Conservation (phyloP, 441 rosid genomes). For the Dalechampia spathulata region DNA sequence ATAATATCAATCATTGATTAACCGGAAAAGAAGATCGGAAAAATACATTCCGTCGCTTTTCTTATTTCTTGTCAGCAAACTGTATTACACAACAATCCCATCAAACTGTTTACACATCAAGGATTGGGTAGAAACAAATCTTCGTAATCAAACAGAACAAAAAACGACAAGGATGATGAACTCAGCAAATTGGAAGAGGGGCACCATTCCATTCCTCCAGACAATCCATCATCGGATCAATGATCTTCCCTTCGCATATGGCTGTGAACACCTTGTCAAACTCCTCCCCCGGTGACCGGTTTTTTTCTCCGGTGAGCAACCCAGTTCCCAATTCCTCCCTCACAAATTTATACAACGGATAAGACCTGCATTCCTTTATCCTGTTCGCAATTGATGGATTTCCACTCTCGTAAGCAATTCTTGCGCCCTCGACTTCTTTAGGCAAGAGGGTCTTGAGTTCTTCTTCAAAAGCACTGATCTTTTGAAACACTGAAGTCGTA, state of each 20-base stretch:
- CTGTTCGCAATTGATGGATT: slow-evolving; percentile 38
- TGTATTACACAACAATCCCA: too few relatives aligned
- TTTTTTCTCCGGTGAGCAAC: slow-evolving; percentile 55
- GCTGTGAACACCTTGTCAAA: slow-evolving; percentile 55
- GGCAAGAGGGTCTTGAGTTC: slow-evolving; percentile 50
- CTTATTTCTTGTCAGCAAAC: too few relatives aligned
- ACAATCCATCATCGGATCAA: slow-evolving; percentile 69
- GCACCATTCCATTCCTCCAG: slow-evolving; percentile 63
- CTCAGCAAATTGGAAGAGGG: slow-evolving; percentile 45
- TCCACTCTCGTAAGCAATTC: slow-evolving; percentile 38
- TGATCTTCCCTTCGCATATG: slow-evolving; percentile 49
- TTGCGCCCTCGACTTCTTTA: slow-evolving; percentile 46
- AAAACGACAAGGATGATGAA: not conserved
- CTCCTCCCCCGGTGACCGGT: slow-evolving; percentile 57
- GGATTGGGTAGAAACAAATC: too few relatives aligned
- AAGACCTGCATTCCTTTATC: slow-evolving; percentile 70
- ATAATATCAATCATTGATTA: too few relatives aligned
- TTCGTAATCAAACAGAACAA: too few relatives aligned
- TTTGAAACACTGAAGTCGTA: slow-evolving; percentile 50
- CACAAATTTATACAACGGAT: slow-evolving; percentile 56
- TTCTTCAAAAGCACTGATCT: slow-evolving; percentile 59
- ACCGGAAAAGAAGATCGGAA: too few relatives aligned
- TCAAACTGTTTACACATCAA: too few relatives aligned
- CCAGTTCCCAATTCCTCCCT: slow-evolving; percentile 53
- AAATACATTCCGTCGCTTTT: too few relatives aligned